A percentile compares a stretch with the other conserved stretches of the same genome.
phyloP scores from a whole-genome alignment of 2,329 filamentous ascomycete species.

The Ascochyta fabae region DNA sequence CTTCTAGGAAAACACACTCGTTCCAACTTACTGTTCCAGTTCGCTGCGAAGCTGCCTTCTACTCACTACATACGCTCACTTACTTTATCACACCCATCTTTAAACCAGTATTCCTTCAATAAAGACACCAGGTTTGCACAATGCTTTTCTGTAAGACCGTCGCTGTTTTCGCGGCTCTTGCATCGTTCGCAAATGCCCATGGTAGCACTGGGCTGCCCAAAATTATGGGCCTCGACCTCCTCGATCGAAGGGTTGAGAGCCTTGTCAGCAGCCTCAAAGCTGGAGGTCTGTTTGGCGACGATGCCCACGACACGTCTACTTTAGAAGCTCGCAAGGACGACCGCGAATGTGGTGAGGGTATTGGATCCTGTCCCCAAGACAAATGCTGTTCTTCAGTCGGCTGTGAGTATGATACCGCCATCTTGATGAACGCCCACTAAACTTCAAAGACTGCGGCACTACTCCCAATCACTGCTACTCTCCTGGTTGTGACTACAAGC shows the following conservation, averaged over 20 bases:
- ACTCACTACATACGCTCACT: conserved; percentile 5
- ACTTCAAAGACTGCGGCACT: conserved; percentile 56
- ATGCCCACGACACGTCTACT: conserved; percentile 22
- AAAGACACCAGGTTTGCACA: not conserved
- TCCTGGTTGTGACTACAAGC: conserved; percentile 67
- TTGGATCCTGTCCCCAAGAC: conserved; percentile 41
- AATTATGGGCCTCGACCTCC: conserved; percentile 44
- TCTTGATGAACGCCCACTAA: not conserved
- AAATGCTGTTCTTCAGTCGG: conserved; percentile 40
- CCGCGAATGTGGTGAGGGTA: conserved; percentile 41
- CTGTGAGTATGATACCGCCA: conserved; percentile 34
- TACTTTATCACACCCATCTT: not conserved
- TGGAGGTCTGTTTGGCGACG: conserved; percentile 38
- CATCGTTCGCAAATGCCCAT: conserved; percentile 42
- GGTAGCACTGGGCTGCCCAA: conserved; percentile 35
- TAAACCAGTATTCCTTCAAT: not conserved
- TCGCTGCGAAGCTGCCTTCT: not conserved
- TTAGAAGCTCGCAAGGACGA: conserved; percentile 36
- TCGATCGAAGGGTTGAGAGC: conserved; percentile 17
- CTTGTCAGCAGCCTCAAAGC: conserved; percentile 31
- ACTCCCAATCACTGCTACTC: conserved; percentile 64
- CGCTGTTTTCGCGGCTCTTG: conserved; percentile 37
- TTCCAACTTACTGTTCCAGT: not conserved
- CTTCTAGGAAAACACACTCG: not conserved
- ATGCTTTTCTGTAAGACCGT: conserved; percentile 44